These are phyloP conservation scores for Pisolithus microcarpus DNA, from an alignment of 768 basidiomycete genomes.

Conservation along the genomic window DNA sequence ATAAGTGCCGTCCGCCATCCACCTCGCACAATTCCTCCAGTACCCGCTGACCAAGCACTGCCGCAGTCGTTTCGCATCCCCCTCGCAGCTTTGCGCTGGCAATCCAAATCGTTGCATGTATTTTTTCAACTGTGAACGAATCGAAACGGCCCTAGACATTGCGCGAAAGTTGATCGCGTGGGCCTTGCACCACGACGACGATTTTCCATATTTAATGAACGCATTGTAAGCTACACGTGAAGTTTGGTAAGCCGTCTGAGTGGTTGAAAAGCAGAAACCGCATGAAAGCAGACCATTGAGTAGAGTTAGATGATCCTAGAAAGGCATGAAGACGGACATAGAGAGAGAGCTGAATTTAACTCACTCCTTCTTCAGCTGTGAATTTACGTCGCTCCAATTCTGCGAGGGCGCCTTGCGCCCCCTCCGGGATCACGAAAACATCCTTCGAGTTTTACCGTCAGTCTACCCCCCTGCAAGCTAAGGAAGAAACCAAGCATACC, in stretches of 20 bases:
- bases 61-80: conserved; percentile 76
- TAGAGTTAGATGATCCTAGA: conserved; percentile 88
- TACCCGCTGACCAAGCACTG: conserved; percentile 89
- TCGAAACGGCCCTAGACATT: conserved; percentile 88
- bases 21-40: conserved; percentile 88
- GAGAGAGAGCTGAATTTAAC: too few relatives aligned
- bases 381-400: conserved; percentile 94
- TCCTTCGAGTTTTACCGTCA: conserved; percentile 45
- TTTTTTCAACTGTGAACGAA: conserved; percentile 90
- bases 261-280: background rate
- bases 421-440: conserved; percentile 83
- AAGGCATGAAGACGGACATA: background rate
- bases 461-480: background rate
- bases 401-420: conserved; percentile 75
- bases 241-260: background rate
- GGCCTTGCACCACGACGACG: conserved; percentile 87
- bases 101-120: conserved; percentile 89
- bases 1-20: conserved; percentile 91
- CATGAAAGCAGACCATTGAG: conserved; percentile 60
- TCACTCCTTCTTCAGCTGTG: conserved; percentile 94
- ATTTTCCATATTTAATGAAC: conserved; percentile 74
- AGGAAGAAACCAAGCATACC: conserved; percentile 25
- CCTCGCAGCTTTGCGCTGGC: conserved; percentile 80
- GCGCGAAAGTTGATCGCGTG: conserved; percentile 93
- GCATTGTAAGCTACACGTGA: conserved; percentile 75